phyloP scores from a whole-genome alignment of 768 basidiomycete genomes.

The Mycena polygramma region DNA sequence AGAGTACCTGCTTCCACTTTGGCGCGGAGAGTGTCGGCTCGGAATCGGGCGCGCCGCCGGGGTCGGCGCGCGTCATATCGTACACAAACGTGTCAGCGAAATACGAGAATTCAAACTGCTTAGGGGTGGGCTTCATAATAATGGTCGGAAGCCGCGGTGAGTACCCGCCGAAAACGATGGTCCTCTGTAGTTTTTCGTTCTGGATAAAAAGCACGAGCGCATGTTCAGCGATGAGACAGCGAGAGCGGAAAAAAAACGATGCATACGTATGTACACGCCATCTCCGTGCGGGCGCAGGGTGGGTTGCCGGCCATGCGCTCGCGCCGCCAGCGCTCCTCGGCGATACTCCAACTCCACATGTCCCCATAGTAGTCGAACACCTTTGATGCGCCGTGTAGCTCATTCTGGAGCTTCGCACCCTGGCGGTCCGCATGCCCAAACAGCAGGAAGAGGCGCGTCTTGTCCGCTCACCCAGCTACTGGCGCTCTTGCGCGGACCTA shows the following conservation, averaged over 20 bases:
- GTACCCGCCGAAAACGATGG: not conserved
- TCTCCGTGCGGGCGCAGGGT: constrained; percentile 51
- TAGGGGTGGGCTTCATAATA: not conserved
- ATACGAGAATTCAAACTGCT: not conserved
- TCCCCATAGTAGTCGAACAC: constrained; percentile 45
- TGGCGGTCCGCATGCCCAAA: not conserved
- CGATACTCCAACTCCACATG: constrained; percentile 54
- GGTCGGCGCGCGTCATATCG: not conserved
- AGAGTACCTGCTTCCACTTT: constrained; percentile 54
- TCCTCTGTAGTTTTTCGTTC: constrained; percentile 42
- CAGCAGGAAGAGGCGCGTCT: not conserved
- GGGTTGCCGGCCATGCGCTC: constrained; percentile 51
- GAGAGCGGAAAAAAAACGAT: not conserved
- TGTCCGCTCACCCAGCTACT: not conserved
- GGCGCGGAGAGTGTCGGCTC: constrained; percentile 15
- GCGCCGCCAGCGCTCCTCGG: constrained; percentile 44
- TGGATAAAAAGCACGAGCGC: constrained; percentile 18
- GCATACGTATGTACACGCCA: constrained; percentile 48
- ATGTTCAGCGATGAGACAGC: too few relatives aligned
- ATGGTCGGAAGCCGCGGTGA: not conserved
- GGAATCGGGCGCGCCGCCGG: not conserved
- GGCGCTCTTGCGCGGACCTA: not conserved
- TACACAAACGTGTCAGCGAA: constrained; percentile 4
- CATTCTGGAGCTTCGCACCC: not conserved
- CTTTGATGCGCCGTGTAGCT: not conserved